Conservation (phyloP, 345 rosid genomes). For the Microcos paniculata region DNA sequence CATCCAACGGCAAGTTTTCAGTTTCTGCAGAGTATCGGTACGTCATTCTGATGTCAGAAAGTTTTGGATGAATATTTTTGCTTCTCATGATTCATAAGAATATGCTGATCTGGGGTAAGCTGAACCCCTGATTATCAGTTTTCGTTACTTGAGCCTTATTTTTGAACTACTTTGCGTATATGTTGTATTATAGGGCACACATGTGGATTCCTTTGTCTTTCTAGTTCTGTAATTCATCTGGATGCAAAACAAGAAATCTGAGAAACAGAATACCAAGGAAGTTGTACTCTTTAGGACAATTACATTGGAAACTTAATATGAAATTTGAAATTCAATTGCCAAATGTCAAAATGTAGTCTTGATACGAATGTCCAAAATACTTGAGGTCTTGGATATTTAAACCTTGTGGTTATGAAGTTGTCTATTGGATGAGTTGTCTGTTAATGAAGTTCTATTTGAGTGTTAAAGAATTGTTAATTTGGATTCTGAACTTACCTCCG, state of each 20-base stretch:
- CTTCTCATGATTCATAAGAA: constrained; percentile 62
- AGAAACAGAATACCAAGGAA: not conserved
- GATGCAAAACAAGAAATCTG: not conserved
- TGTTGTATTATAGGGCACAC: not conserved
- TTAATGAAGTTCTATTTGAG: not conserved
- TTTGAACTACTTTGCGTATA: not conserved
- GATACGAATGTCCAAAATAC: not conserved
- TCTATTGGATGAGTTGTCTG: not conserved
- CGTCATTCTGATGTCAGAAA: constrained; percentile 1
- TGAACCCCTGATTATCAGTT: not conserved
- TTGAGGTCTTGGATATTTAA: not conserved
- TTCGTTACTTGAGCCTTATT: not conserved
- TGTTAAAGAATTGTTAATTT: not conserved
- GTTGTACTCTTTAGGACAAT: not conserved
- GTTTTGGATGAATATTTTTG: constrained; percentile 5
- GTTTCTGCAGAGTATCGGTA: constrained; percentile 67
- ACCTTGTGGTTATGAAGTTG: not conserved
- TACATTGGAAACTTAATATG: not conserved
- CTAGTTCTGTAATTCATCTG: not conserved
- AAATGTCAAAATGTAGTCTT: not conserved
- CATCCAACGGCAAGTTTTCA: constrained; percentile 33
- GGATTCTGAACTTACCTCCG: not conserved
- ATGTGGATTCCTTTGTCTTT: not conserved
- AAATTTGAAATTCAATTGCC: constrained; percentile 5
- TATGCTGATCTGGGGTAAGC: not conserved